A percentile compares a stretch with the other conserved stretches of the same genome.
phyloP scores from a whole-genome alignment of 2,329 filamentous ascomycete species.

The Apiospora marii region DNA sequence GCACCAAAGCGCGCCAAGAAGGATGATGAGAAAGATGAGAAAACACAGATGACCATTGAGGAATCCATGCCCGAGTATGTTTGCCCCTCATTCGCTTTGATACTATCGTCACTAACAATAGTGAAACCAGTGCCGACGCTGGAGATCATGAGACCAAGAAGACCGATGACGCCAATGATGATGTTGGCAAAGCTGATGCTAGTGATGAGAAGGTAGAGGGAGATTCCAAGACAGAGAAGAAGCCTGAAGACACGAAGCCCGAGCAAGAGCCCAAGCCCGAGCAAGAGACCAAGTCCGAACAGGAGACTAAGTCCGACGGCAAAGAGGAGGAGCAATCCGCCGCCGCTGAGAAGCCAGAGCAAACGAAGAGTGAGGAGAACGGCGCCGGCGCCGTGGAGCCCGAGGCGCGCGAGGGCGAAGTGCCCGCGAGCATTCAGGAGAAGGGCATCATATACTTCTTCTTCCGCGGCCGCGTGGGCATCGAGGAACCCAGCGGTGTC shows the following conservation, averaged over 20 bases:
- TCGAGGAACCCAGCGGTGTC: slow-evolving; percentile 73
- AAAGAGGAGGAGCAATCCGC: slow-evolving; percentile 29
- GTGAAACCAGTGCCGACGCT: not conserved
- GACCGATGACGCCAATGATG: slow-evolving; percentile 38
- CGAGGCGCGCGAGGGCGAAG: slow-evolving; percentile 41
- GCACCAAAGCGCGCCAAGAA: slow-evolving; percentile 50
- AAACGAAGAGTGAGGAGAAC: slow-evolving; percentile 35
- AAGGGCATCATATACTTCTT: slow-evolving; percentile 95
- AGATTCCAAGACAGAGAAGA: not conserved
- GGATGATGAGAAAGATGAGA: slow-evolving; percentile 40
- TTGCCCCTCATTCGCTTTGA: not conserved
- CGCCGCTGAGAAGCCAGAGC: slow-evolving; percentile 35
- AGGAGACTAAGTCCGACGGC: slow-evolving; percentile 29
- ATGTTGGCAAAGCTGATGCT: slow-evolving; percentile 50
- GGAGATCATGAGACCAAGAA: slow-evolving; percentile 21
- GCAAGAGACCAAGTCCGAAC: slow-evolving; percentile 40
- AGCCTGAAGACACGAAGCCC: not conserved
- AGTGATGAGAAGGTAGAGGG: not conserved
- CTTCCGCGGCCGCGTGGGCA: slow-evolving; percentile 77
- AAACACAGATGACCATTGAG: slow-evolving; percentile 61
- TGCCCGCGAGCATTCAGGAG: slow-evolving; percentile 71
- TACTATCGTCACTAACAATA: slow-evolving; percentile 4
- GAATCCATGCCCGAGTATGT: slow-evolving; percentile 51
- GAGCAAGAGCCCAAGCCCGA: slow-evolving; percentile 41
- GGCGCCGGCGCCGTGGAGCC: slow-evolving; percentile 40